Percentiles rank a stretch among this genome's conserved stretches.
phyloP scores from a whole-genome alignment of 177 flowering plant species.

The Tripterygium wilfordii region DNA sequence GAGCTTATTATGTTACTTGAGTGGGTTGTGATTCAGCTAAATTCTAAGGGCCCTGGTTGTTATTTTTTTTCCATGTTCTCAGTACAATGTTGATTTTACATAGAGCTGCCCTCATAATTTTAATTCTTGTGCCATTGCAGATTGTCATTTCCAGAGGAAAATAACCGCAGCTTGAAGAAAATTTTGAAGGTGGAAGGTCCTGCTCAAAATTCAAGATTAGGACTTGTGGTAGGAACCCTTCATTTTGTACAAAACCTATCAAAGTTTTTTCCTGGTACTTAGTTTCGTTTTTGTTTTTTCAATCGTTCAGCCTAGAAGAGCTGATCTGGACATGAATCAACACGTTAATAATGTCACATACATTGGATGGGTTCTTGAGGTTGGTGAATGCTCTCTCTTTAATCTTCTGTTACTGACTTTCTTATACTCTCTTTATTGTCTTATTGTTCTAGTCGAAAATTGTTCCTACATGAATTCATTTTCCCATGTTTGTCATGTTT shows the following conservation, averaged over 20 bases:
- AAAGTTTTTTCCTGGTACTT: background rate
- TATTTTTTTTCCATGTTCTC: too few species aligned
- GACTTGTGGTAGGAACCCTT: conserved; percentile 56
- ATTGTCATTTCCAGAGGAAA: conserved; percentile 71
- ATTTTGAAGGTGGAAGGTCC: conserved; percentile 81
- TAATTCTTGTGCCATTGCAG: conserved; percentile 21
- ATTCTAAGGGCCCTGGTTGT: too few species aligned
- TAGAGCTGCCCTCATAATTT: background rate
- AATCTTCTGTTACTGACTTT: background rate
- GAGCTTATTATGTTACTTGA: background rate
- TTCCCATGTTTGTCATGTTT: too few species aligned
- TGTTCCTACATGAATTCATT: too few species aligned
- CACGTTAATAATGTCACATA: conserved; percentile 84
- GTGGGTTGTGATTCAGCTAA: too few species aligned
- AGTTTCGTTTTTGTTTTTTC: background rate
- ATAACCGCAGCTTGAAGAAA: conserved; percentile 58
- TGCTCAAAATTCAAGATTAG: conserved; percentile 44
- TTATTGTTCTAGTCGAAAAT: too few species aligned
- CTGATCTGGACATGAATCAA: conserved; percentile 91
- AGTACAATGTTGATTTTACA: background rate
- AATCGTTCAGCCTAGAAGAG: conserved; percentile 75
- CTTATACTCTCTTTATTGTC: background rate
- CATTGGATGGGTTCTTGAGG: conserved; percentile 93
- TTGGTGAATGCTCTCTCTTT: conserved; percentile 16
- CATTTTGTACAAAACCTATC: background rate